Percentiles rank a stretch among this genome's conserved stretches.
These are phyloP conservation scores for Chlorella sp. DNA, from an alignment of 139 green algal genomes.

Conservation along the genomic window DNA sequence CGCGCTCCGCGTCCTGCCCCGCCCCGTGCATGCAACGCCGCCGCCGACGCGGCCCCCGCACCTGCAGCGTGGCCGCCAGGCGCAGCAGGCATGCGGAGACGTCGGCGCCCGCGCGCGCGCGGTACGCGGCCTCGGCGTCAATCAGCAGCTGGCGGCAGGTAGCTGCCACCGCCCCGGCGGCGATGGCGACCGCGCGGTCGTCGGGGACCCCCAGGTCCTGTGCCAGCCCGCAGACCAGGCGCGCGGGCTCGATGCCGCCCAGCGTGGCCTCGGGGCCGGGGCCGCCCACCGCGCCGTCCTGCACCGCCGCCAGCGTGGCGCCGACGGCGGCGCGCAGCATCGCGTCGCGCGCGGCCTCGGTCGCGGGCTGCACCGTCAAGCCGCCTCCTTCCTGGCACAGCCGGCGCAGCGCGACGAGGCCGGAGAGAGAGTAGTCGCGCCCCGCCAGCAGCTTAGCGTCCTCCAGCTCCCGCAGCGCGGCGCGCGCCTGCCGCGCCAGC, in stretches of 20 bases:
- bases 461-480: slow-evolving; percentile 40
- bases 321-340: slow-evolving; percentile 47
- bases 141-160: slow-evolving; percentile 26
- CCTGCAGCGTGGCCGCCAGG: slow-evolving; percentile 27
- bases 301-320: slow-evolving; percentile 17
- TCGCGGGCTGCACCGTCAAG: slow-evolving; percentile 29
- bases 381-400: slow-evolving; percentile 40
- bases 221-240: slow-evolving; percentile 41
- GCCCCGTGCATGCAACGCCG: too few species aligned
- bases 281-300: background rate
- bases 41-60: too few species aligned
- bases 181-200: slow-evolving; percentile 31
- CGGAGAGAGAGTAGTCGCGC: slow-evolving; percentile 44
- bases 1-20: too few species aligned
- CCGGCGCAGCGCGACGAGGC: slow-evolving; percentile 36
- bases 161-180: slow-evolving; percentile 36
- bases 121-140: slow-evolving; percentile 37
- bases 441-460: slow-evolving; percentile 46
- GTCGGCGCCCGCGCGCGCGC: slow-evolving; percentile 12
- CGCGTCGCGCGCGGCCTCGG: slow-evolving; percentile 41
- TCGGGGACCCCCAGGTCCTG: slow-evolving; percentile 40
- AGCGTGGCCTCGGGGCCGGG: background rate
- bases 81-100: slow-evolving; percentile 22
- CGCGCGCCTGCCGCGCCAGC: slow-evolving; percentile 20
- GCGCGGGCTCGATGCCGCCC: background rate